Conservation (phyloP, 2,329 filamentous ascomycete genomes). For the Diaporthe longicolla region DNA sequence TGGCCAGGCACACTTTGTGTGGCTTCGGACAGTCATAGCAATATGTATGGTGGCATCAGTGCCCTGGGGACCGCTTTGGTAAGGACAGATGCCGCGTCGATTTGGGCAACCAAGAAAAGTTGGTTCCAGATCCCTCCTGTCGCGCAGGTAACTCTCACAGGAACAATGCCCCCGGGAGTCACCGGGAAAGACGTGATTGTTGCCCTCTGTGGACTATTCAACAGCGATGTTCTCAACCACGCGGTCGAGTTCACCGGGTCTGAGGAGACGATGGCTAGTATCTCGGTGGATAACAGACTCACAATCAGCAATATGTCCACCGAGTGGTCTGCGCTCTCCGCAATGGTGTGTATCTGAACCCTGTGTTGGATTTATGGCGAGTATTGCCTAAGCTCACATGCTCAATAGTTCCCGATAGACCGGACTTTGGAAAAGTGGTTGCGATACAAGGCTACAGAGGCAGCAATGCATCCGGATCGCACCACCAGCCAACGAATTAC, state of each 20-base stretch:
- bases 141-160: constrained; percentile 83
- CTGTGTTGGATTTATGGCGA: not conserved
- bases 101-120: constrained; percentile 86
- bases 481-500: constrained; percentile 73
- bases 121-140: constrained; percentile 94
- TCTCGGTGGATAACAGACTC: constrained; percentile 80
- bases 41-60: constrained; percentile 87
- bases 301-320: constrained; percentile 87
- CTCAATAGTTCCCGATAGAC: constrained; percentile 80
- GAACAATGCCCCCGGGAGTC: constrained; percentile 81
- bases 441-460: constrained; percentile 79
- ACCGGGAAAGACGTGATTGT: constrained; percentile 96
- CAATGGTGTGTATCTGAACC: constrained; percentile 21
- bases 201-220: constrained; percentile 88
- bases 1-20: constrained; percentile 91
- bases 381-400: not conserved
- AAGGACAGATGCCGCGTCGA: constrained; percentile 86
- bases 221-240: constrained; percentile 90
- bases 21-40: constrained; percentile 82
- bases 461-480: constrained; percentile 70
- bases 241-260: constrained; percentile 89
- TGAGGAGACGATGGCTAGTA: constrained; percentile 79
- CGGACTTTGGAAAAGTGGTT: constrained; percentile 79
- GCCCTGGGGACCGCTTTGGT: constrained; percentile 86
- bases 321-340: constrained; percentile 69